Conservation (phyloP, 148 eudicot genomes). For the Camellia japonica region DNA sequence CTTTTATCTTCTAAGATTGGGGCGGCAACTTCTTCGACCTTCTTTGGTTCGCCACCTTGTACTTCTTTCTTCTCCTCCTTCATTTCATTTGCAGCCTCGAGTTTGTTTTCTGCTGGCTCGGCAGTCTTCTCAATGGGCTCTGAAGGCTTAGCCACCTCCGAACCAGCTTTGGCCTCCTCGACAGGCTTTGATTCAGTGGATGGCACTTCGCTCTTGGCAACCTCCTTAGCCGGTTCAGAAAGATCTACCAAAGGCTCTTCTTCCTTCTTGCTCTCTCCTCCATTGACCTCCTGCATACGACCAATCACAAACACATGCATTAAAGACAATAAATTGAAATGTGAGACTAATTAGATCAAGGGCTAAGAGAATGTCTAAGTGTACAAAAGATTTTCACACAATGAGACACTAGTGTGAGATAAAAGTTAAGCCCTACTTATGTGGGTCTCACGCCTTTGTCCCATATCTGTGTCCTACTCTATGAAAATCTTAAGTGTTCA, state of each 20-base stretch:
- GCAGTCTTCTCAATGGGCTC: too few relatives aligned
- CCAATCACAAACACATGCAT: background rate
- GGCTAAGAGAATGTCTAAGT: background rate
- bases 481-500: too few relatives aligned
- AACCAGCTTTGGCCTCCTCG: background rate
- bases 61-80: too few relatives aligned
- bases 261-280: constrained; percentile 32
- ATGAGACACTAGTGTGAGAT: too few relatives aligned
- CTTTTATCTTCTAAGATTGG: constrained; percentile 35
- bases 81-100: too few relatives aligned
- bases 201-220: background rate
- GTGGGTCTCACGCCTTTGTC: too few relatives aligned
- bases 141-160: too few relatives aligned
- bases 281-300: constrained; percentile 38
- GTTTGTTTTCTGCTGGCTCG: too few relatives aligned
- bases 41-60: constrained; percentile 8
- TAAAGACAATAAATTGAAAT: background rate
- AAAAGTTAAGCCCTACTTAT: background rate
- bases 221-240: constrained; percentile 2
- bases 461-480: too few relatives aligned
- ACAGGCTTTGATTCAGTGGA: too few relatives aligned
- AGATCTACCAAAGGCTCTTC: background rate
- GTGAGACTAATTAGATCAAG: background rate
- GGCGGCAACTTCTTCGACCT: constrained; percentile 13
- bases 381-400: background rate